A percentile compares a stretch with the other conserved stretches of the same genome.
Evolutionary conservation across 495 filamentous ascomycete genomes (phyloP).

Genomic region (Neurospora sp.): DNA sequence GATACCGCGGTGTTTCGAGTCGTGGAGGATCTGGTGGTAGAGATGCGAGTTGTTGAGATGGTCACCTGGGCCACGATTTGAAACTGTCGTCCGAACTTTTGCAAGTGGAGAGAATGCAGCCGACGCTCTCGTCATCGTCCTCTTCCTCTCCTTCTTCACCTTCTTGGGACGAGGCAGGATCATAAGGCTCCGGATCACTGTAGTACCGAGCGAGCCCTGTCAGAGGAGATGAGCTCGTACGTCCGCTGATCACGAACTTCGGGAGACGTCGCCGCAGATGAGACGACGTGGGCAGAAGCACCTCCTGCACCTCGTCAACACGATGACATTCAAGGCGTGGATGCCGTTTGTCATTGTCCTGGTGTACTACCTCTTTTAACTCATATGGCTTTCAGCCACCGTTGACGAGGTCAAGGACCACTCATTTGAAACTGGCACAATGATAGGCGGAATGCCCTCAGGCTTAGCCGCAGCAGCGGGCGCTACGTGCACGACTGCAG

Average conservation of each 20-base stretch:
- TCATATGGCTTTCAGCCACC: too few relatives aligned
- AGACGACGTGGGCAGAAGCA: too few relatives aligned
- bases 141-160: background rate
- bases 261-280: background rate
- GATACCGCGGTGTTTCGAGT: constrained; percentile 94
- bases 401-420: too few relatives aligned
- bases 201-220: constrained; percentile 22
- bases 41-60: constrained; percentile 99
- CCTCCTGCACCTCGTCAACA: too few relatives aligned
- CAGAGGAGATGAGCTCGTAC: constrained; percentile 22
- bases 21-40: constrained; percentile 95
- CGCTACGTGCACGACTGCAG: background rate
- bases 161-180: constrained; percentile 13
- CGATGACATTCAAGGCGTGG: too few relatives aligned
- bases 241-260: constrained; percentile 18
- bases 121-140: constrained; percentile 43
- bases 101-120: constrained; percentile 79
- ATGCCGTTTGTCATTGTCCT: too few relatives aligned
- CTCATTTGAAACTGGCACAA: background rate
- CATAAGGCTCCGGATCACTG: constrained; percentile 19
- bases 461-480: background rate
- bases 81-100: constrained; percentile 37
- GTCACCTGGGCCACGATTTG: background rate
- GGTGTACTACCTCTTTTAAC: too few relatives aligned
- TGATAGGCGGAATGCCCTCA: background rate